A percentile compares a stretch with the other conserved stretches of the same genome.
Evolutionary conservation across 2,329 filamentous ascomycete genomes (phyloP).

Genomic region (Clonostachys rhizophaga): DNA sequence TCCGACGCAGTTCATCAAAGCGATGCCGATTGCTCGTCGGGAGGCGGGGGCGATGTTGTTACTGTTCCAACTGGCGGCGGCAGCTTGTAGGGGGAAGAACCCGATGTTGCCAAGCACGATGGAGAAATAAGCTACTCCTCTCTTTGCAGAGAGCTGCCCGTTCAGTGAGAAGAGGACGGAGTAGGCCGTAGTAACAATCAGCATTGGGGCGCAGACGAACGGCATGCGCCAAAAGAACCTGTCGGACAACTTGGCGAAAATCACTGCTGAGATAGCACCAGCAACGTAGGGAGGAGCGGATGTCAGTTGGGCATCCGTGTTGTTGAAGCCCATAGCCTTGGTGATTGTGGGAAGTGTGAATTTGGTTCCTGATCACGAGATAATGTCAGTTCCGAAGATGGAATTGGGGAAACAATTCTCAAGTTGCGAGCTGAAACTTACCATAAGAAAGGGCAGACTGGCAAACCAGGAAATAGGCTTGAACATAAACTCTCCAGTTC

Average conservation of each 20-base stretch:
- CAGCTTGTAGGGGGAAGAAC: constrained; percentile 51
- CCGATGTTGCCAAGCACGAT: constrained; percentile 64
- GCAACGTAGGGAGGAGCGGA: constrained; percentile 55
- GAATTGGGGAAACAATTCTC: not conserved
- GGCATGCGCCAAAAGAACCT: constrained; percentile 58
- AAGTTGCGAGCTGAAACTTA: not conserved
- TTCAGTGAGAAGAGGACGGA: constrained; percentile 51
- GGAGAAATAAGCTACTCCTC: constrained; percentile 60
- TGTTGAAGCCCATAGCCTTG: constrained; percentile 15
- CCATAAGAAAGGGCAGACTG: constrained; percentile 16
- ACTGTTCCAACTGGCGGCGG: constrained; percentile 1
- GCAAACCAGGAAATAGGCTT: constrained; percentile 18
- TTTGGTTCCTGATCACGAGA: constrained; percentile 9
- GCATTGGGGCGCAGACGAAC: constrained; percentile 57
- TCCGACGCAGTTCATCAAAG: constrained; percentile 6
- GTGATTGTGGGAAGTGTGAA: constrained; percentile 15
- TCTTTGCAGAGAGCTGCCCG: constrained; percentile 28
- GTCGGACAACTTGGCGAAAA: constrained; percentile 62
- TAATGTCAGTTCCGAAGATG: not conserved
- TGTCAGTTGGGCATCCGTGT: constrained; percentile 26
- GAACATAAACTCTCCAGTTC: constrained; percentile 20
- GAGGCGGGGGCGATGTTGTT: constrained; percentile 8
- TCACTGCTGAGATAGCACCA: constrained; percentile 58
- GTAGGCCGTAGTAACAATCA: constrained; percentile 61
- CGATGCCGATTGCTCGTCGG: constrained; percentile 7